phyloP scores from a whole-genome alignment of 164 flowering plant genomes.

The Cinnamomum chago region DNA sequence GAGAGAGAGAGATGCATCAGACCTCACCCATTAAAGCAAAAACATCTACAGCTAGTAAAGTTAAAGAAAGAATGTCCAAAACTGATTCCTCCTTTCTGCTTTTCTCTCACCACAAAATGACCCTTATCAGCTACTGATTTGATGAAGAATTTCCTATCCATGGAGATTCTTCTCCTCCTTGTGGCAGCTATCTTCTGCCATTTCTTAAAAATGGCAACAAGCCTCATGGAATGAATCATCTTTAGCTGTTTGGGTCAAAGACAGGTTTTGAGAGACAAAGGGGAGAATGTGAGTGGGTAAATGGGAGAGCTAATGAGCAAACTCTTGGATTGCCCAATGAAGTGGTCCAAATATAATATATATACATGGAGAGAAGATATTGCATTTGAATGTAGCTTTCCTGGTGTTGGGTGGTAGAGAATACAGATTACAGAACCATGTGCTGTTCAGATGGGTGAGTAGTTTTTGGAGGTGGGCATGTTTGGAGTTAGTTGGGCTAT shows the following conservation, averaged over 20 bases:
- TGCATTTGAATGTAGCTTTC: neutral
- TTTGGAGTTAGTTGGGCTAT: slow-evolving; percentile 4
- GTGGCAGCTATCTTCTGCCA: slow-evolving; percentile 23
- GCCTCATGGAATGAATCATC: slow-evolving; percentile 24
- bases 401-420: neutral
- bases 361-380: neutral
- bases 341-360: neutral
- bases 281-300: neutral
- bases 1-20: slow-evolving; percentile 6
- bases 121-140: slow-evolving; percentile 10
- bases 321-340: no score
- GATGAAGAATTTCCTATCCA: neutral
- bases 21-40: slow-evolving; percentile 16
- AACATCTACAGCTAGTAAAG: slow-evolving; percentile 26
- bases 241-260: neutral
- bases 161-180: slow-evolving; percentile 15
- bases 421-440: slow-evolving; percentile 2
- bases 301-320: no score
- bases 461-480: slow-evolving; percentile 7
- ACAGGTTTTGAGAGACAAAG: neutral
- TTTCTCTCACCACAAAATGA: slow-evolving; percentile 14
- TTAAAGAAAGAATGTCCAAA: slow-evolving; percentile 8
- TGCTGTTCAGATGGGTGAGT: neutral
- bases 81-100: slow-evolving; percentile 5
- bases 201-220: slow-evolving; percentile 18